Evolutionary conservation across 2,329 filamentous ascomycete genomes (phyloP), one percentile per base, ranked within the genome.

Genomic region (Escovopsis weberi): DNA sequence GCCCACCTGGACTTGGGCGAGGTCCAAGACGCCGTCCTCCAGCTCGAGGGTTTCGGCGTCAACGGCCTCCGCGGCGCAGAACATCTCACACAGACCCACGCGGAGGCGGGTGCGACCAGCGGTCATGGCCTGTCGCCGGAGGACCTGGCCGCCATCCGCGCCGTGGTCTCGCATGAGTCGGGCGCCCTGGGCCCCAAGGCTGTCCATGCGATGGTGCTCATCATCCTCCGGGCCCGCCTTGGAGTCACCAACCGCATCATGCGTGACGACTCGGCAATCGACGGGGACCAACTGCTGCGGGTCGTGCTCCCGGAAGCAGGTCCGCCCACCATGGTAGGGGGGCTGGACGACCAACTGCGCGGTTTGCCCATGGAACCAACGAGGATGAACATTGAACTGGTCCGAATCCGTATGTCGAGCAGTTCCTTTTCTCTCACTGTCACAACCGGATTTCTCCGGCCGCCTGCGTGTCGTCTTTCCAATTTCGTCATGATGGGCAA

Each of bases 311-410:
- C 45, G 26, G 44, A 43, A 1, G 43, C 42, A 7, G 47, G 49
- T 12, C 55, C 51, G 8, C 41, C 50, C 28, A 38, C 39, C 9
- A 54, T 52, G 12, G 49, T 55, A 19, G 58, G 48, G 40, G 51
- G 44, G 19, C 50, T 54, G 2, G 53, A 58, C 30, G 59, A 64
- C 33, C 63, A 65, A 26, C 45, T 68, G 28, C 52, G 60, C 8
- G 59, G 61, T 26, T 51, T 69, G 15, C 65, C 67, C 4, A 62
- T 67, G 51, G 58, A 54, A 4, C 59, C 61, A 9, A 67, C 64
- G 12, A 58, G 57, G 39, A 55, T 66, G 39, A 67, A 70, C 42
- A 61, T 62, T 33, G 68, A 72, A 43, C 59, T 74, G n/a, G 57
- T 70, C 15, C 59, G 64, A 39, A 62, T 65, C 26, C 69, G 68